Conservation (phyloP, 2,329 filamentous ascomycete genomes). For the Falciphora oryzae region DNA sequence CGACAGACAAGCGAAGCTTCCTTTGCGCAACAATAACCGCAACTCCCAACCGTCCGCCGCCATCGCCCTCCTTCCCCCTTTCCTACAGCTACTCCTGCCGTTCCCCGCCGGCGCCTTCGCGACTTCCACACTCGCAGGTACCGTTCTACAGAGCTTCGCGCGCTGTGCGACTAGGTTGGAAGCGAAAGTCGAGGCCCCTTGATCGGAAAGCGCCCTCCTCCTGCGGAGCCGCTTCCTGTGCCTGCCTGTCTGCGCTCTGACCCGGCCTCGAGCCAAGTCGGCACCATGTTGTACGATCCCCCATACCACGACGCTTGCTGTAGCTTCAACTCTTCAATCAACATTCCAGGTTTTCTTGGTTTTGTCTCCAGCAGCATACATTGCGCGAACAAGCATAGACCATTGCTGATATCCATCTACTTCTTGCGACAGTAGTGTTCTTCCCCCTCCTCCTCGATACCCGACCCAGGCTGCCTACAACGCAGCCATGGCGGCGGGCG, state of each 20-base stretch:
- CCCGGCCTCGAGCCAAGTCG: not conserved
- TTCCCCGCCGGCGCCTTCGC: no score
- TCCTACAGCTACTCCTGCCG: not conserved
- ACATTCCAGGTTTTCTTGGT: not conserved
- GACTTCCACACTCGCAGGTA: not conserved
- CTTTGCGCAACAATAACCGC: not conserved
- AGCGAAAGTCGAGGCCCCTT: not conserved
- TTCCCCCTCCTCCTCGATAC: conserved; percentile 83
- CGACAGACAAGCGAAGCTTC: not conserved
- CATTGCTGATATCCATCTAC: not conserved
- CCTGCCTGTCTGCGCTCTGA: not conserved
- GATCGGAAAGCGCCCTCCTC: not conserved
- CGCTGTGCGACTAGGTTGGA: not conserved
- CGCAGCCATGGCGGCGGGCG: conserved; percentile 58
- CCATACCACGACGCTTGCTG: not conserved
- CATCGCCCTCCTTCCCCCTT: not conserved
- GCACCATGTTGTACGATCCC: not conserved
- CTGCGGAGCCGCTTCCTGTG: not conserved
- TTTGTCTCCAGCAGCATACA: not conserved
- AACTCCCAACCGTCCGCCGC: not conserved
- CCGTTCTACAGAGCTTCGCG: not conserved
- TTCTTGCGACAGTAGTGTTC: conserved; percentile 50
- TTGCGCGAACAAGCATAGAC: not conserved
- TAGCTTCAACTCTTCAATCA: not conserved
- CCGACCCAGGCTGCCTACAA: conserved; percentile 68